A percentile compares a stretch with the other conserved stretches of the same genome.
These are phyloP conservation scores for Epichloe baconii DNA, from an alignment of 2,329 filamentous ascomycete species.

Conservation along the genomic window DNA sequence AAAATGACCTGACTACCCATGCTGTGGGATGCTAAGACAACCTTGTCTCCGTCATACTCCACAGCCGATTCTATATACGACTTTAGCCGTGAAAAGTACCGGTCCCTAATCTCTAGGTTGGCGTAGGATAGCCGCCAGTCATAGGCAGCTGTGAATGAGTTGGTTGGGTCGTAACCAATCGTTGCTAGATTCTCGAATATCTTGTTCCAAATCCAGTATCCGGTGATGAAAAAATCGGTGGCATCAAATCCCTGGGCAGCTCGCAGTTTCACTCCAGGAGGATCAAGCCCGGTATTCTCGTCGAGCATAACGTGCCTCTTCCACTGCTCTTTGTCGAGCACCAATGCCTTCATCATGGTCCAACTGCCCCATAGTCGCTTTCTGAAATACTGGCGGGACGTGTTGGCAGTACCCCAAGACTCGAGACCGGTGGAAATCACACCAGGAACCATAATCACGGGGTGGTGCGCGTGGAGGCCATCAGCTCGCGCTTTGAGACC, in stretches of 20 bases:
- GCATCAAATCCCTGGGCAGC: constrained; percentile 96
- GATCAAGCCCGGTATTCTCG: constrained; percentile 79
- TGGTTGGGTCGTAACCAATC: constrained; percentile 84
- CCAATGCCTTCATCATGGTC: constrained; percentile 95
- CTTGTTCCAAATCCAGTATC: constrained; percentile 99
- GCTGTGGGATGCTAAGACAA: constrained; percentile 80
- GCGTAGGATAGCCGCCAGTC: constrained; percentile 89
- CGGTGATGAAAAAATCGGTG: constrained; percentile 89
- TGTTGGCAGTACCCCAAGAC: constrained; percentile 84
- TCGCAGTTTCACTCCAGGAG: constrained; percentile 76
- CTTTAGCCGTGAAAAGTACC: constrained; percentile 88
- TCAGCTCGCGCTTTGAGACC: constrained; percentile 71
- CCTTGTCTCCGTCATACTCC: constrained; percentile 61
- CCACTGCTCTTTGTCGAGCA: constrained; percentile 88
- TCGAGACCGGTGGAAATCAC: constrained; percentile 96
- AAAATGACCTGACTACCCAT: constrained; percentile 96
- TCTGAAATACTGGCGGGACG: constrained; percentile 80
- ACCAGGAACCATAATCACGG: constrained; percentile 92
- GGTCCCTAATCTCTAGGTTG: constrained; percentile 81
- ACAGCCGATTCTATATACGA: constrained; percentile 77
- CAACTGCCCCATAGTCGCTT: constrained; percentile 95
- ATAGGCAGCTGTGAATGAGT: constrained; percentile 57
- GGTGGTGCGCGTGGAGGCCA: constrained; percentile 70
- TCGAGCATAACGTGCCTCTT: constrained; percentile 97
- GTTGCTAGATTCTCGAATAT: constrained; percentile 94